Evolutionary conservation across 306 rosid genomes (phyloP).

Genomic region (Rosa chinensis): DNA sequence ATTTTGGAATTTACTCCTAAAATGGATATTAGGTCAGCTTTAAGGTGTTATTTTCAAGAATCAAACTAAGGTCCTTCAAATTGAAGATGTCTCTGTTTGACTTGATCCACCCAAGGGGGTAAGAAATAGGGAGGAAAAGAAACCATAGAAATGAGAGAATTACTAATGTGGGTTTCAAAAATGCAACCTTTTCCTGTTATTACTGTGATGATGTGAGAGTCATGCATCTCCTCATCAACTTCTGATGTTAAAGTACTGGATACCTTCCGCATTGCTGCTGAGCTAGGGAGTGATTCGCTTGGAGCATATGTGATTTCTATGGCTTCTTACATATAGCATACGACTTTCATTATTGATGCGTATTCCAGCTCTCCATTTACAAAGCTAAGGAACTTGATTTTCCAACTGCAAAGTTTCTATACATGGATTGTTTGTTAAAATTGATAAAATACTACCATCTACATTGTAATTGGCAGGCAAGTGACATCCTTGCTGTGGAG

Average conservation of each 20-base stretch:
- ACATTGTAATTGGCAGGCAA: constrained; percentile 60
- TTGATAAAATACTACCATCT: constrained; percentile 7
- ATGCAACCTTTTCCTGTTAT: neutral
- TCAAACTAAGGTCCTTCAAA: neutral
- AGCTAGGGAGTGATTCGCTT: too few species aligned
- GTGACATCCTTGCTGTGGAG: constrained; percentile 96
- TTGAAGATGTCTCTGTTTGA: neutral
- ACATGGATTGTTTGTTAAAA: neutral
- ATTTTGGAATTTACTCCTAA: neutral
- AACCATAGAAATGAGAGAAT: neutral
- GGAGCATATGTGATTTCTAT: too few species aligned
- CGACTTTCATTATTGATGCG: too few species aligned
- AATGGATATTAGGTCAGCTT: neutral
- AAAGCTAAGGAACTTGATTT: too few species aligned
- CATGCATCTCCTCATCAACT: too few species aligned
- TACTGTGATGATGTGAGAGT: neutral
- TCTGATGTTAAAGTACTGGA: too few species aligned
- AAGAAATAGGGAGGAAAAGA: neutral
- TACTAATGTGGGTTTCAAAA: neutral
- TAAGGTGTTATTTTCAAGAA: neutral
- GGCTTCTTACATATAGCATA: too few species aligned
- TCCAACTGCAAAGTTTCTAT: too few species aligned
- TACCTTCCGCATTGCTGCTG: too few species aligned
- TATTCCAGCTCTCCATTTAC: too few species aligned
- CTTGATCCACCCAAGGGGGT: neutral